Evolutionary conservation across 495 filamentous ascomycete genomes (phyloP).

Genomic region (Pyrenopolyporus hunteri): DNA sequence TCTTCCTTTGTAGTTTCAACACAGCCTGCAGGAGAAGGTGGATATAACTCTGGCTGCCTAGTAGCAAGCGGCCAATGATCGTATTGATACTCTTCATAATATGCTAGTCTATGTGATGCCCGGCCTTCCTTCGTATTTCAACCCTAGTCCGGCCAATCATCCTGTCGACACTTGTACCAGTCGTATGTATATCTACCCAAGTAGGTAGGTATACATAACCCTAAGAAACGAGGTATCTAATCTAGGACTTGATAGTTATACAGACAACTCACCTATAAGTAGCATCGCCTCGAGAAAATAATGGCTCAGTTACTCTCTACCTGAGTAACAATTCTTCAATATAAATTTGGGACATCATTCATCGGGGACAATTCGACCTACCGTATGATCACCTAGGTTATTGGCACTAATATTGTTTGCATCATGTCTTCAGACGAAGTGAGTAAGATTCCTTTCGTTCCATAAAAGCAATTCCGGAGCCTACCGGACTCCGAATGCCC

Average conservation of each 20-base stretch:
- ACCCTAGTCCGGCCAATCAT: slow-evolving; percentile 15
- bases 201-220: not conserved
- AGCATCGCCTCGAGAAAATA: too few relatives aligned
- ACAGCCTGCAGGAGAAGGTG: slow-evolving; percentile 22
- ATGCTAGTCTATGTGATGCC: slow-evolving; percentile 1
- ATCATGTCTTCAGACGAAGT: slow-evolving; percentile 22
- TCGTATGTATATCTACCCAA: slow-evolving; percentile 4
- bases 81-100: not conserved
- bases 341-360: too few relatives aligned
- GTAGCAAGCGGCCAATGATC: slow-evolving; percentile 6
- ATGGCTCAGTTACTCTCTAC: too few relatives aligned
- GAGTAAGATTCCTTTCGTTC: not conserved
- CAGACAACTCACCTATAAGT: not conserved
- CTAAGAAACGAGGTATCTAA: too few relatives aligned
- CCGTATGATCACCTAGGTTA: not conserved
- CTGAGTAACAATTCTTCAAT: too few relatives aligned
- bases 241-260: slow-evolving; percentile 19
- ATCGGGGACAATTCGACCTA: not conserved
- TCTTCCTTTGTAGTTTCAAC: not conserved
- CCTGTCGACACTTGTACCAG: slow-evolving; percentile 21
- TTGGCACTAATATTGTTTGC: too few relatives aligned
- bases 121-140: not conserved
- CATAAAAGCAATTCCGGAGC: too few relatives aligned
- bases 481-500: not conserved
- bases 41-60: slow-evolving; percentile 15